Evolutionary conservation across 768 basidiomycete genomes (phyloP), one percentile per base, ranked within the genome.

Genomic region (Ramaria sp.): DNA sequence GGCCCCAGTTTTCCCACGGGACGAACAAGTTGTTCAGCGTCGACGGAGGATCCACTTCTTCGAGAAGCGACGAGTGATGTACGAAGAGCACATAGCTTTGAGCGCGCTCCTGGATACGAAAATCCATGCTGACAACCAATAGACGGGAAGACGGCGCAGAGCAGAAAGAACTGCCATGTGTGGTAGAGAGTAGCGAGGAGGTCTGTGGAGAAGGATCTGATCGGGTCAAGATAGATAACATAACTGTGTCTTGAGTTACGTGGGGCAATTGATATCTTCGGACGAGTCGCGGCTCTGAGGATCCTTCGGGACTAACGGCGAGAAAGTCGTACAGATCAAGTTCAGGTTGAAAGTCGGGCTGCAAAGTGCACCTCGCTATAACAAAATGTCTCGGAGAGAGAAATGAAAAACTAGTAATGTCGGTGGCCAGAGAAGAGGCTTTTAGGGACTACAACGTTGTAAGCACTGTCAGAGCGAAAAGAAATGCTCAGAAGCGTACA

Each of bases 1-100:
- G 75, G 13, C 79, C 82, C 82, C 82, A 84, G 24, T 70, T 68
- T 1, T 69, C 60, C 81, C 81, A 84, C 34, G 64, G 58, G 59
- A 75, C 62, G n/a, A 34, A 3, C 27, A 30, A 31, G 43, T 65
- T 57, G 34, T 59, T 64, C 17, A 60, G 53, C 7, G 47, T 57
- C 46, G 60, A 61, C 0, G 59, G 61, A 39, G 59, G 52, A 57
- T 59, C 57, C 33, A 63, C 50, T 54, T 54, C 39, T 2, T 67
- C 51, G 43, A 72, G 59, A 59, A 76, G 59, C 19, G 75, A 71
- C 52, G 64, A 61, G 31, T 70, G 70, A 39, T 77, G 71, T 19
- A 78, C 70, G 58, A 78, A 76, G 30, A 78, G 67, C 59, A 75
- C 65, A 39, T 77, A 61, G 42, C 65, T 37, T 27, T 27, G 27